Conservation (phyloP, 2,329 filamentous ascomycete genomes). For the Thyridium curvatum region DNA sequence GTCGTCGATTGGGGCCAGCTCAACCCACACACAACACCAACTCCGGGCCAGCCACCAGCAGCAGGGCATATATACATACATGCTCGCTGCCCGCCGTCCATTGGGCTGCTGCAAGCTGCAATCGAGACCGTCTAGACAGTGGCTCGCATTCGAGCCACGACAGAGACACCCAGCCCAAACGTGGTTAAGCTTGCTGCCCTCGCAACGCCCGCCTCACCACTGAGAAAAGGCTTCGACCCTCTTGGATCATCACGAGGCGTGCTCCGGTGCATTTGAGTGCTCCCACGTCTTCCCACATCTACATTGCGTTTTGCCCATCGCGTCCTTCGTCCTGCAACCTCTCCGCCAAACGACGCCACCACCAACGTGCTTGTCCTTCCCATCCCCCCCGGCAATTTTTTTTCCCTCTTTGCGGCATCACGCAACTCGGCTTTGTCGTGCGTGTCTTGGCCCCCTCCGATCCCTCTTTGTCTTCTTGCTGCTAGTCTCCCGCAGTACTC, state of each 20-base stretch:
- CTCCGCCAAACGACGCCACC: background rate
- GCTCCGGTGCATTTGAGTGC: background rate
- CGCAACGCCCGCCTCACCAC: constrained; percentile 8
- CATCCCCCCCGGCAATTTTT: no score
- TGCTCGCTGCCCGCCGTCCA: constrained; percentile 12
- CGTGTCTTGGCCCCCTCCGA: constrained; percentile 1
- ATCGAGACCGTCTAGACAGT: constrained; percentile 4
- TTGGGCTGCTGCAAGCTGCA: constrained; percentile 25
- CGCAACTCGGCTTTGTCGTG: background rate
- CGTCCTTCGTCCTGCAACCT: background rate
- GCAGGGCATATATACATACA: no score
- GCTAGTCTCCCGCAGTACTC: constrained; percentile 8
- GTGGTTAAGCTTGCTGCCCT: constrained; percentile 19
- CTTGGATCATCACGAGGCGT: constrained; percentile 9
- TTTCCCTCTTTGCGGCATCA: constrained; percentile 5
- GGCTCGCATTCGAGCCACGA: constrained; percentile 35
- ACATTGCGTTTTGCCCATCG: background rate
- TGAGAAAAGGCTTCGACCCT: constrained; percentile 5
- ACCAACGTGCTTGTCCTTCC: no score
- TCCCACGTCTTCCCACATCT: constrained; percentile 11
- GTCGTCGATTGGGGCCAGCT: no score
- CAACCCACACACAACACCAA: no score
- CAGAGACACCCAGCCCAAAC: constrained; percentile 24
- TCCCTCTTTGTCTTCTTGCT: constrained; percentile 3
- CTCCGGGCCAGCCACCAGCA: no score